Conservation (phyloP, 306 rosid species). For the Lithocarpus polystachyus region DNA sequence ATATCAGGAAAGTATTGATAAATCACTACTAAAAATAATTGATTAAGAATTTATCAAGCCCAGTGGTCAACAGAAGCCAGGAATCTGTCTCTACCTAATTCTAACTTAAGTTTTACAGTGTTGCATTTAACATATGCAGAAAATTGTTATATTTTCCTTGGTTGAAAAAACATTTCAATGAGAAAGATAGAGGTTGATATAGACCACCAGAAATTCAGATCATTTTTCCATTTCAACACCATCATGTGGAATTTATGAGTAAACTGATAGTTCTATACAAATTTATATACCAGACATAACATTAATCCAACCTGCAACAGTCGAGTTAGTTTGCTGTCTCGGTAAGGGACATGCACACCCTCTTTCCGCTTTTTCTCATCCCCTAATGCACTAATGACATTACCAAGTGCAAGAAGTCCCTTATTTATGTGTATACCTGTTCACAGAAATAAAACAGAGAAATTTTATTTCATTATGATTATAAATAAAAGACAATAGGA, state of each 20-base stretch:
- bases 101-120: not conserved
- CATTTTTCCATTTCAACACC: not conserved
- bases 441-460: constrained; percentile 17
- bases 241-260: not conserved
- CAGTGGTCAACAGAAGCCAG: not conserved
- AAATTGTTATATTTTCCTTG: not conserved
- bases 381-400: constrained; percentile 82
- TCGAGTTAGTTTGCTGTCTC: constrained; percentile 91
- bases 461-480: not conserved
- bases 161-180: not conserved
- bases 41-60: not conserved
- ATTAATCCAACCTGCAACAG: constrained; percentile 70
- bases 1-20: not conserved
- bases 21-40: not conserved
- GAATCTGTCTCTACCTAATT: not conserved
- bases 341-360: constrained; percentile 72
- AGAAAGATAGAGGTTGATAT: not conserved
- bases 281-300: constrained; percentile 4
- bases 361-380: constrained; percentile 88
- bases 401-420: constrained; percentile 92
- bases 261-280: not conserved
- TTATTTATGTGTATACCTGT: constrained; percentile 77
- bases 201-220: not conserved
- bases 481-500: constrained; percentile 12
- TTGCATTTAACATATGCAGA: not conserved